These are phyloP conservation scores for Cercospora janseana DNA, from an alignment of 2,329 filamentous ascomycete genomes.

Conservation along the genomic window DNA sequence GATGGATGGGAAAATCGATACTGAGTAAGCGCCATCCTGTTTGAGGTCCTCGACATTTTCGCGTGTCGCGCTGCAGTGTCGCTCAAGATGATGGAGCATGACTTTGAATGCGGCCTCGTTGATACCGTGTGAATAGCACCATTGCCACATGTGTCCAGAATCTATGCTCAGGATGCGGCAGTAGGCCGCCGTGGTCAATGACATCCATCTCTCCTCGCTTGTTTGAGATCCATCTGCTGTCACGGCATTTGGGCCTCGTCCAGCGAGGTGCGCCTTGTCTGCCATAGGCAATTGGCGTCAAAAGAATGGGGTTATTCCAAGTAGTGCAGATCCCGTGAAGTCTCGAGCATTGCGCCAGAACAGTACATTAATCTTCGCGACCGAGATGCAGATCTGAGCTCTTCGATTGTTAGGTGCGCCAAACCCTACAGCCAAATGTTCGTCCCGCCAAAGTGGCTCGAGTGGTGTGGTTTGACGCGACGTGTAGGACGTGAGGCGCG, in stretches of 20 bases:
- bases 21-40: slow-evolving; percentile 7
- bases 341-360: too few species aligned
- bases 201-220: neutral
- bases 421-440: too few species aligned
- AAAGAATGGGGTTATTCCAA: too few species aligned
- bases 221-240: neutral
- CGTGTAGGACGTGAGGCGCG: neutral
- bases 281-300: too few species aligned
- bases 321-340: too few species aligned
- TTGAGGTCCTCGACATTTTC: neutral
- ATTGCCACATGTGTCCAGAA: neutral
- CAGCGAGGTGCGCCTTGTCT: neutral
- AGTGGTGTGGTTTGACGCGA: neutral
- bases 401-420: too few species aligned
- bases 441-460: too few species aligned
- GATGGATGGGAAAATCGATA: neutral
- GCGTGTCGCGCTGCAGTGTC: neutral
- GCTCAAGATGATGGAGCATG: slow-evolving; percentile 10
- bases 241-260: neutral
- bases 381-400: too few species aligned
- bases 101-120: neutral
- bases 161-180: neutral
- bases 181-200: neutral
- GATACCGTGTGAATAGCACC: neutral
- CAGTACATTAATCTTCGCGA: too few species aligned